phyloP scores from a whole-genome alignment of 129 eudicot species.

The Helianthus annuus region DNA sequence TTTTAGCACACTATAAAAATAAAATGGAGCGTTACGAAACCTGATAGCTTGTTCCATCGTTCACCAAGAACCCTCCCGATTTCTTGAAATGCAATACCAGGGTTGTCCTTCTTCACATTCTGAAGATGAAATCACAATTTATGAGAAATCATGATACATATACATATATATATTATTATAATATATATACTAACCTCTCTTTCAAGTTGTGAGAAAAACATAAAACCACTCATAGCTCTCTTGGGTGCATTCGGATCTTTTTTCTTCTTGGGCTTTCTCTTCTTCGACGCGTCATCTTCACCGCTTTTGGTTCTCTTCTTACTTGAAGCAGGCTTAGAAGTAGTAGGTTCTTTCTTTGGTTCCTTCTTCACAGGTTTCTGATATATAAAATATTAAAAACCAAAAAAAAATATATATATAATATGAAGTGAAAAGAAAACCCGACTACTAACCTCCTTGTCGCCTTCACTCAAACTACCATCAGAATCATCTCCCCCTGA shows the following conservation, averaged over 20 bases:
- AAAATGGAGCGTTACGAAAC: conserved; percentile 28
- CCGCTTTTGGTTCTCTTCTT: conserved; percentile 56
- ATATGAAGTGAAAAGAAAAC: conserved; percentile 3
- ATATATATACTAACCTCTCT: conserved; percentile 52
- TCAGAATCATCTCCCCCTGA: conserved; percentile 78
- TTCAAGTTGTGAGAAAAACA: conserved; percentile 70
- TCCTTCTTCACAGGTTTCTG: conserved; percentile 55
- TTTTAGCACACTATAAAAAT: background rate
- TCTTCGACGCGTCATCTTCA: conserved; percentile 64
- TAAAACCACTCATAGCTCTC: conserved; percentile 69
- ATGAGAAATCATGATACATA: conserved; percentile 12
- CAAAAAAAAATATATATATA: background rate
- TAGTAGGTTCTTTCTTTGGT: conserved; percentile 51
- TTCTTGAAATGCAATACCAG: conserved; percentile 61
- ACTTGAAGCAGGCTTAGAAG: conserved; percentile 50
- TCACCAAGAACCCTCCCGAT: conserved; percentile 72
- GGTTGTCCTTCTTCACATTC: conserved; percentile 69
- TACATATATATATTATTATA: background rate
- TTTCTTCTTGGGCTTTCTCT: conserved; percentile 73
- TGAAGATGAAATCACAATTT: conserved; percentile 18
- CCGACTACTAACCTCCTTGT: conserved; percentile 44
- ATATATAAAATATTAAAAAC: background rate
- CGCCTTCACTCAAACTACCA: conserved; percentile 62
- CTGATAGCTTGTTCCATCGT: conserved; percentile 78
- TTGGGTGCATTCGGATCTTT: conserved; percentile 91